Evolutionary conservation across 257 asterid species (phyloP), one percentile per base, ranked within the genome.

Genomic region (Jacaranda mimosifolia): DNA sequence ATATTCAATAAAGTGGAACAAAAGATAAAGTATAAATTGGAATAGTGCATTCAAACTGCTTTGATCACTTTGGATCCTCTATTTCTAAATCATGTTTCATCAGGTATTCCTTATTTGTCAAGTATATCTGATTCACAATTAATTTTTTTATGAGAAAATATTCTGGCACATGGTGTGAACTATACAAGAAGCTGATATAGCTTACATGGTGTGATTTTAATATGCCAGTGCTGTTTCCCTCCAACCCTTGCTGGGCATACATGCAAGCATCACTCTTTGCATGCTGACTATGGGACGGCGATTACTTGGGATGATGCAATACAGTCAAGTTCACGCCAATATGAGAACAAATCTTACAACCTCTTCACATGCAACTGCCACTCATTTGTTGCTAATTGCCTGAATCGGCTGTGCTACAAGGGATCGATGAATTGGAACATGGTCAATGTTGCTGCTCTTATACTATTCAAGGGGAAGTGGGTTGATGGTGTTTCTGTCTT

Each of bases 361-460:
- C 90, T 93, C 76, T 93, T 95, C 85, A 90, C 96, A 0, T 93
- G 97, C 91, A 95, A 95, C 91, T 85, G 94, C 83, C 92, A 95
- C 82, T 90, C 97, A 2, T 93, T 91, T 12, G 89, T 83, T 4
- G 99, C 98, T 5, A 74, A 83, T 73, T 95, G 91, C 78, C 83
- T 95, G 68, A 95, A 93, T 80, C 88, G 91, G 68, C 74, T 91
- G 58, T 79, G 91, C 86, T 91, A 89, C 12, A 74, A 79, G 51
- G 96, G 94, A 13, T 91, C 94, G 7, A 83, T 87, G 96, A 63
- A 78, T 19, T 95, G 99, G 99, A 93, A 91, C 94, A 87, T 95
- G 97, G 71, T 93, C 49, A 88, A 81, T 9, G 91, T 91, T 9
- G 93, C 90, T 0, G 91, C 88, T 57, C 98, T 91, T n/a, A 7